Conservation (phyloP, 2,329 filamentous ascomycete genomes). For the Tolypocladium endophyticum region DNA sequence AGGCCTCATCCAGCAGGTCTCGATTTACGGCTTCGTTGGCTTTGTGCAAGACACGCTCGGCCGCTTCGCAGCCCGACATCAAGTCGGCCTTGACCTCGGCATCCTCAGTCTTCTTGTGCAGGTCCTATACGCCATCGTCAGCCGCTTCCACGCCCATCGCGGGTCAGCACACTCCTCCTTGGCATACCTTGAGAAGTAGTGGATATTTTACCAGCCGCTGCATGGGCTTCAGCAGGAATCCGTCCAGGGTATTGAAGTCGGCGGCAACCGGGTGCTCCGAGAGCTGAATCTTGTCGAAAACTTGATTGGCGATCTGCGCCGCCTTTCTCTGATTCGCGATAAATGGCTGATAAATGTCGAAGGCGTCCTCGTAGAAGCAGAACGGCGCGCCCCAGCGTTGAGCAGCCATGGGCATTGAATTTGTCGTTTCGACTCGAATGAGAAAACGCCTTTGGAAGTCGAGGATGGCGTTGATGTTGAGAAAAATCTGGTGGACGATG, state of each 20-base stretch:
- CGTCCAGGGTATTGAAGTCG: slow-evolving; percentile 78
- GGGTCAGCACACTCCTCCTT: slow-evolving; percentile 6
- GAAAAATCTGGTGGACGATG: slow-evolving; percentile 84
- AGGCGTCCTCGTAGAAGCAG: slow-evolving; percentile 71
- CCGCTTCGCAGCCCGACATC: slow-evolving; percentile 64
- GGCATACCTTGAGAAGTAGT: slow-evolving; percentile 64
- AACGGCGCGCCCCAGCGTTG: slow-evolving; percentile 98
- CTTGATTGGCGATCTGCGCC: slow-evolving; percentile 68
- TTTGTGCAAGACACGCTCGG: slow-evolving; percentile 69
- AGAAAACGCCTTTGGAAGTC: slow-evolving; percentile 94
- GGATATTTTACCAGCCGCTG: slow-evolving; percentile 93
- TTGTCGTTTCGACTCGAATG: slow-evolving; percentile 91
- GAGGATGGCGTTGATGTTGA: slow-evolving; percentile 89
- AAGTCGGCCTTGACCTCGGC: slow-evolving; percentile 63
- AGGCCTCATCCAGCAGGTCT: slow-evolving; percentile 72
- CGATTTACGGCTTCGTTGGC: slow-evolving; percentile 88
- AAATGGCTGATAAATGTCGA: slow-evolving; percentile 91
- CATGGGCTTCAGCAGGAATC: slow-evolving; percentile 93
- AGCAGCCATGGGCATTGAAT: slow-evolving; percentile 62
- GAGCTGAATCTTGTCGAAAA: slow-evolving; percentile 76
- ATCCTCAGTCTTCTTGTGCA: slow-evolving; percentile 76
- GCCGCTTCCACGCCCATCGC: background rate
- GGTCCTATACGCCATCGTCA: slow-evolving; percentile 43
- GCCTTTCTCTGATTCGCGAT: slow-evolving; percentile 94
- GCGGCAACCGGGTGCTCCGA: slow-evolving; percentile 73